Conservation (phyloP, 805 yeast genomes). For the Komagataella populi region DNA sequence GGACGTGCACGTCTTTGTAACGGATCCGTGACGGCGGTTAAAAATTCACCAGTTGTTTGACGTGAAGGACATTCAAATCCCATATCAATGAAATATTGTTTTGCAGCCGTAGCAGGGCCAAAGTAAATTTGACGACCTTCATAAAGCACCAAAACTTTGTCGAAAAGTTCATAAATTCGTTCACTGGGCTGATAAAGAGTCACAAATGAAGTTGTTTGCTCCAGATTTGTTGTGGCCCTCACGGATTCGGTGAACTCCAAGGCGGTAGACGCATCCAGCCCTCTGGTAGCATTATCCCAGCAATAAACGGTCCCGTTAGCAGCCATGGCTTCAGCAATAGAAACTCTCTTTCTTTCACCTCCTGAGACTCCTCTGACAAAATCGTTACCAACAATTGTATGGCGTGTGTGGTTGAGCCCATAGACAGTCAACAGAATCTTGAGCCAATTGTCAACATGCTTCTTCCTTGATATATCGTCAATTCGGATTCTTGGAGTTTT, state of each 20-base stretch:
- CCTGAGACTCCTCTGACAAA: slow-evolving; percentile 58
- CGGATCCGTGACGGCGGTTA: slow-evolving; percentile 60
- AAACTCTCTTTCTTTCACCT: slow-evolving; percentile 78
- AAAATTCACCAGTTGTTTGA: slow-evolving; percentile 59
- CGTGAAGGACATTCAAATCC: slow-evolving; percentile 52
- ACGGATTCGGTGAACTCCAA: slow-evolving; percentile 58
- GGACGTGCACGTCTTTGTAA: slow-evolving; percentile 34
- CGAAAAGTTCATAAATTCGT: slow-evolving; percentile 47
- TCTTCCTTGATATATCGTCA: slow-evolving; percentile 28
- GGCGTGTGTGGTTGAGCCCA: slow-evolving; percentile 45
- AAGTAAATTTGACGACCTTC: slow-evolving; percentile 47
- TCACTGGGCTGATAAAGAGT: slow-evolving; percentile 62
- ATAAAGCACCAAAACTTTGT: slow-evolving; percentile 45
- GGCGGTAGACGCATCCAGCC: slow-evolving; percentile 77
- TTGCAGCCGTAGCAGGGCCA: slow-evolving; percentile 43
- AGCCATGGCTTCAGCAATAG: slow-evolving; percentile 66
- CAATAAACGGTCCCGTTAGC: slow-evolving; percentile 51
- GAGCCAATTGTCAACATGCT: slow-evolving; percentile 30
- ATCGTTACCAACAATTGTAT: slow-evolving; percentile 32
- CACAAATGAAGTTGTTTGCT: slow-evolving; percentile 42
- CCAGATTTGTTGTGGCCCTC: slow-evolving; percentile 43
- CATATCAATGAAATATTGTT: slow-evolving; percentile 44
- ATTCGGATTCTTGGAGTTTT: slow-evolving; percentile 50
- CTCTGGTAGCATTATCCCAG: slow-evolving; percentile 81
- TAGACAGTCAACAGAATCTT: slow-evolving; percentile 30